Evolutionary conservation across 2,329 filamentous ascomycete genomes (phyloP), one percentile per base, ranked within the genome.

Genomic region (Samsoniella hepiali): DNA sequence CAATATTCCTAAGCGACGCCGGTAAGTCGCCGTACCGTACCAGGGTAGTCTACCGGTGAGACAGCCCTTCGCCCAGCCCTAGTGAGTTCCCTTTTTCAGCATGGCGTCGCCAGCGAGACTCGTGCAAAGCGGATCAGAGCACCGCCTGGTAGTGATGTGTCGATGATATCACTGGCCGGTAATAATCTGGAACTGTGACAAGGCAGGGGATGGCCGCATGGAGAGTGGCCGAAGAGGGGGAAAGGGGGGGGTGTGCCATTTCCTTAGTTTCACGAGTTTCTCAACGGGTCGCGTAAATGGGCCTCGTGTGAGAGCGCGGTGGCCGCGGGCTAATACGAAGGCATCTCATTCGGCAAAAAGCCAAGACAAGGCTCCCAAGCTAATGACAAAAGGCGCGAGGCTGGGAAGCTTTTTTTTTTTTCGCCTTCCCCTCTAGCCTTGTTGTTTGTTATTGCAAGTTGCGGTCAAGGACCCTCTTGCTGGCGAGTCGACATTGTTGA

Each of bases 171-270:
- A 56, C 9, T 62, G 51, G 59, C 55, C 61, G 61, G 61, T 31
- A 63, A 63, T 63, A 63, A 63, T 44, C 61, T 63, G 61, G 61
- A 57, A 47, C 31, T 58, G 54, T 58, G 55, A 63, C 55, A 38
- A 44, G 47, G 44, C 55, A 63, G 55, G 53, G 61, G 29, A 58
- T 63, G 61, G 61, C 31, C 61, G 55, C 61, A 63, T 51, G 32
- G 13, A 45, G 17, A 36, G 36, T 10, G 53, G 55, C 54, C 45
- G 10, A 38, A 36, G 55, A 36, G 49, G 11, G 38, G 34, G 11
- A 11, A 7, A 29, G 54, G 11, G 38, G 44, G 34, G 53, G 10
- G 31, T 7, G 61, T 45, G 55, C 45, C 15, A 11, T 9, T 29
- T 53, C 11, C 38, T 49, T 31, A 22, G 29, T 56, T 32, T 56